phyloP scores from a whole-genome alignment of 2,329 filamentous ascomycete genomes.

The Xylaria sp. region DNA sequence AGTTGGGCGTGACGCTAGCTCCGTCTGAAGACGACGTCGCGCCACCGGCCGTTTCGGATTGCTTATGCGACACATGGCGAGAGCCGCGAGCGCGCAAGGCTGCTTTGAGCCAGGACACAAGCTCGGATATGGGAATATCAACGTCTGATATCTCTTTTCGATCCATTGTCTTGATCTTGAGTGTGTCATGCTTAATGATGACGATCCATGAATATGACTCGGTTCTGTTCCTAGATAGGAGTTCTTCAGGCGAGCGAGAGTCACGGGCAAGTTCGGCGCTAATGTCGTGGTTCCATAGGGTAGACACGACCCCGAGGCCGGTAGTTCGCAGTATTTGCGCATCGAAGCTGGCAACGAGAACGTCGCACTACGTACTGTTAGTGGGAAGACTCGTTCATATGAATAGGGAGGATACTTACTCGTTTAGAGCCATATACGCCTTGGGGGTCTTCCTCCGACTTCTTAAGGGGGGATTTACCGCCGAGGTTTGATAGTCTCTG shows the following conservation, averaged over 20 bases:
- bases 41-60: conserved; percentile 11
- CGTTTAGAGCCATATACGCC: conserved; percentile 57
- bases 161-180: conserved; percentile 75
- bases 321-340: conserved; percentile 65
- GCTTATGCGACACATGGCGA: conserved; percentile 20
- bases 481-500: conserved; percentile 54
- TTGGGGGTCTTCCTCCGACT: conserved; percentile 57
- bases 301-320: conserved; percentile 71
- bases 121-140: conserved; percentile 67
- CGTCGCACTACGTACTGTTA: conserved; percentile 60
- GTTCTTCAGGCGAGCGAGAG: conserved; percentile 70
- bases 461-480: conserved; percentile 61
- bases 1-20: conserved; percentile 31
- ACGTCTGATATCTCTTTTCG: conserved; percentile 69
- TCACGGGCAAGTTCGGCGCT: conserved; percentile 84
- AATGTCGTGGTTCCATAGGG: conserved; percentile 77
- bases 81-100: conserved; percentile 76
- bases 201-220: conserved; percentile 81
- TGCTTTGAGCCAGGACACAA: conserved; percentile 72
- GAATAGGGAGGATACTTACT: conserved; percentile 40
- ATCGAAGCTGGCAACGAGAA: conserved; percentile 85
- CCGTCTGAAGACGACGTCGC: conserved; percentile 15
- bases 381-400: conserved; percentile 1
- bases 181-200: conserved; percentile 72
- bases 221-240: conserved; percentile 69